phyloP scores from a whole-genome alignment of 768 basidiomycete genomes.

The Serendipita sp. region DNA sequence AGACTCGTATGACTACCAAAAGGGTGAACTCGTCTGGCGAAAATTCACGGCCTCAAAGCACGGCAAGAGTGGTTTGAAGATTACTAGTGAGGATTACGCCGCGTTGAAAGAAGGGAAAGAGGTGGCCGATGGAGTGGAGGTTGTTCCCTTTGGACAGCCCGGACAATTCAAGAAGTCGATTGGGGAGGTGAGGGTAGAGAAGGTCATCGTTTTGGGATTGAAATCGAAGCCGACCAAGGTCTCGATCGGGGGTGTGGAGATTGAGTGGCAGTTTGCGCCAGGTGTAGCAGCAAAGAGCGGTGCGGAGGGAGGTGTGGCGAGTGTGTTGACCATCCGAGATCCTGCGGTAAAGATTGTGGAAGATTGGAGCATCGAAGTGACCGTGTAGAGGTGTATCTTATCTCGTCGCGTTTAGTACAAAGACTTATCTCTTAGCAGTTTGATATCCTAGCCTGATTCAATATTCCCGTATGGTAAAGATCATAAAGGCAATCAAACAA shows the following conservation, averaged over 20 bases:
- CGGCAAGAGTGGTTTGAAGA: constrained; percentile 23
- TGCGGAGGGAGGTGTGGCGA: constrained; percentile 43
- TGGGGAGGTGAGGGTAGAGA: constrained; percentile 60
- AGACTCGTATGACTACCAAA: constrained; percentile 54
- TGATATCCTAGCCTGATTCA: neutral
- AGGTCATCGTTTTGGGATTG: constrained; percentile 65
- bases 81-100: constrained; percentile 40
- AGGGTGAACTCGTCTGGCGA: constrained; percentile 76
- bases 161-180: constrained; percentile 61
- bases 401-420: neutral
- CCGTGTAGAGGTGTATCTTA: neutral
- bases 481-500: constrained; percentile 18
- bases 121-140: constrained; percentile 36
- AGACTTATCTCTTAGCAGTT: neutral
- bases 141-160: constrained; percentile 32
- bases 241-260: constrained; percentile 28
- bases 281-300: constrained; percentile 42
- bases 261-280: constrained; percentile 52
- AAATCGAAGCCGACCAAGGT: constrained; percentile 44
- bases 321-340: constrained; percentile 61
- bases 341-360: constrained; percentile 39
- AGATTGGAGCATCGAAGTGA: constrained; percentile 43
- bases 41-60: constrained; percentile 41
- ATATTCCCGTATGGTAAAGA: neutral
- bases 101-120: constrained; percentile 23